A percentile compares a stretch with the other conserved stretches of the same genome.
Evolutionary conservation across 73 alveolate genomes (phyloP).

Genomic region (Paramecium pentaurelia): DNA sequence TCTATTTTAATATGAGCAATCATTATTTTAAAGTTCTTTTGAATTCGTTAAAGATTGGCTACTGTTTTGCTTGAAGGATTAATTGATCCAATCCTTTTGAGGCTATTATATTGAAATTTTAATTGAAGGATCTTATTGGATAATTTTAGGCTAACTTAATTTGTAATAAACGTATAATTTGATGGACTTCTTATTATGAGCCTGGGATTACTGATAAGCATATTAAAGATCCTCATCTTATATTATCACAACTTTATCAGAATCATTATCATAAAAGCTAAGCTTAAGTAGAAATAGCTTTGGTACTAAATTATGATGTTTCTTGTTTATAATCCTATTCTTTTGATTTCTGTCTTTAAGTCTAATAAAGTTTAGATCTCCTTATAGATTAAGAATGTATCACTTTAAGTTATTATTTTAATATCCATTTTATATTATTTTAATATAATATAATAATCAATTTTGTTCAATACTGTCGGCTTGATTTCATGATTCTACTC

Average conservation of each 20-base stretch:
- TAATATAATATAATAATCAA: neutral
- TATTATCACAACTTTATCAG: neutral
- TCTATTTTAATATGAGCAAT: neutral
- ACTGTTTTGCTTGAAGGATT: neutral
- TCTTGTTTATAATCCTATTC: neutral
- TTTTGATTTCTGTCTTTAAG: neutral
- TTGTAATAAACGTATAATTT: neutral
- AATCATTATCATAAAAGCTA: conserved; percentile 18
- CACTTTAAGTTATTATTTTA: neutral
- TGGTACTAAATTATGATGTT: neutral
- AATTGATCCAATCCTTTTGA: neutral
- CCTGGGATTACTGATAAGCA: neutral
- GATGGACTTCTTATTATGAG: neutral
- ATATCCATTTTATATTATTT: neutral
- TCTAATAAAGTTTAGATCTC: neutral
- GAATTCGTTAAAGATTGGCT: neutral
- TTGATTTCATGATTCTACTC: conserved; percentile 4
- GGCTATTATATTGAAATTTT: neutral
- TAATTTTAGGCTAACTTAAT: neutral
- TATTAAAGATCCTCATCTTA: neutral
- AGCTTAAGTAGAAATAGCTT: neutral
- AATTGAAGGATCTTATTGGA: neutral
- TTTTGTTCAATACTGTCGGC: neutral
- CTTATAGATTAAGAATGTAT: neutral
- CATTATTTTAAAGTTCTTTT: neutral